Base-by-base conservation (phyloP, 2,329 filamentous ascomycete genomes). In the Cryphonectria naterciae region DNA sequence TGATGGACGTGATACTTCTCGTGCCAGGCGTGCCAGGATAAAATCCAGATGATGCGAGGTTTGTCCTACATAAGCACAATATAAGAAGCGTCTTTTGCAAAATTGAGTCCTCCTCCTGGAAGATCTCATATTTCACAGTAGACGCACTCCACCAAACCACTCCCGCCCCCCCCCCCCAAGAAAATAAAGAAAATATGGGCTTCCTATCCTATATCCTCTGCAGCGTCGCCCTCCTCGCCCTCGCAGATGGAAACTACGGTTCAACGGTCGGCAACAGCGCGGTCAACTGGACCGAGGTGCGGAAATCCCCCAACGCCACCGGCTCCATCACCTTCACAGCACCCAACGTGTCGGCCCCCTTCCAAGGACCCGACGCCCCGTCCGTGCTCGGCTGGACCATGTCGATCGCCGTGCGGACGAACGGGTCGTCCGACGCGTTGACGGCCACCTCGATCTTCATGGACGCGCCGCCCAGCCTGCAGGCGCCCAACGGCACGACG, bases 281-380 rank as follows among this genome's bases (percentile, higher is more conserved):
- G 13, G 2, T 64, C 61, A 46, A 64, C 39, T 64, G 61, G 61
- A 28, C 61, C 37, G 37, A 19, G 10, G 61, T 46, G 22, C 41
- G 61, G n/a, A 4, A n/a, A 13, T 46, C n/a, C 10, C 61, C 61
- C 39, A 64, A 64, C 39, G 61, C 61, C n/a, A 64, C 61, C 11
- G 61, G 61, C 39, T 41, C 61, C 22, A 64, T 32, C n/a, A 64
- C 39, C 61, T 64, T 64, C 41, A 32, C 61, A n/a, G 61, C 37
- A 15, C 61, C 61, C 25, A 46, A 64, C 61, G 61, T 64, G 5
- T 64, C 61, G 32, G 25, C 61, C n/a, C 22, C 22, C 15, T 43
- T 41, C 25, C 37, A 39, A 13, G 39, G n/a, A 5, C 2, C 15
- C 11, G n/a, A 8, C 11, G 35, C 32, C 2, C 17, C 35, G 17